phyloP scores from a whole-genome alignment of 805 yeast genomes.

The Zygosaccharomyces pseudorouxii region DNA sequence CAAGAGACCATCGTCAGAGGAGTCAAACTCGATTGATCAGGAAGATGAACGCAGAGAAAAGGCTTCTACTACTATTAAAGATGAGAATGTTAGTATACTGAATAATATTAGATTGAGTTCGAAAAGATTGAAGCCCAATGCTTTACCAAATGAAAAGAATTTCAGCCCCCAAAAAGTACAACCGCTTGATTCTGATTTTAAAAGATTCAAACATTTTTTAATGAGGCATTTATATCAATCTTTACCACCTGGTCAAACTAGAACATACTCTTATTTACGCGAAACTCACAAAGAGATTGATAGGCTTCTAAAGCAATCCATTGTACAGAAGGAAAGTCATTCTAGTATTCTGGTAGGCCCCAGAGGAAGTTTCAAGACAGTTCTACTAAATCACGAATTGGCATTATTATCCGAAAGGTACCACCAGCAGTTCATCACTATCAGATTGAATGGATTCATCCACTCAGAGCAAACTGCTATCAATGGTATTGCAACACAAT shows the following conservation, averaged over 20 bases:
- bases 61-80: background rate
- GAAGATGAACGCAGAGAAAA: background rate
- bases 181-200: conserved; percentile 16
- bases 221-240: conserved; percentile 23
- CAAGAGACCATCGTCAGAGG: conserved; percentile 5
- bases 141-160: background rate
- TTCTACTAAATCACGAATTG: conserved; percentile 56
- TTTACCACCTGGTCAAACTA: conserved; percentile 20
- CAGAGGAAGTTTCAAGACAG: conserved; percentile 69
- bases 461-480: conserved; percentile 77
- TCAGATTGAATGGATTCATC: conserved; percentile 62
- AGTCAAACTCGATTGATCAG: background rate
- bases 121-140: conserved; percentile 1
- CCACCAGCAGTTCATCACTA: conserved; percentile 50
- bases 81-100: conserved; percentile 6
- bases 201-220: conserved; percentile 19
- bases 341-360: conserved; percentile 81
- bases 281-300: conserved; percentile 44
- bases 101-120: conserved; percentile 12
- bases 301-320: conserved; percentile 56
- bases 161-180: background rate
- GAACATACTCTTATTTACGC: conserved; percentile 19
- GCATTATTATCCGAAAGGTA: conserved; percentile 39
- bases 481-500: conserved; percentile 78
- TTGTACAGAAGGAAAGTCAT: conserved; percentile 68